Percentiles rank a stretch among this genome's conserved stretches.
These are phyloP conservation scores for Tremellales sp. DNA, from an alignment of 1,284 basidiomycete species.

Conservation along the genomic window DNA sequence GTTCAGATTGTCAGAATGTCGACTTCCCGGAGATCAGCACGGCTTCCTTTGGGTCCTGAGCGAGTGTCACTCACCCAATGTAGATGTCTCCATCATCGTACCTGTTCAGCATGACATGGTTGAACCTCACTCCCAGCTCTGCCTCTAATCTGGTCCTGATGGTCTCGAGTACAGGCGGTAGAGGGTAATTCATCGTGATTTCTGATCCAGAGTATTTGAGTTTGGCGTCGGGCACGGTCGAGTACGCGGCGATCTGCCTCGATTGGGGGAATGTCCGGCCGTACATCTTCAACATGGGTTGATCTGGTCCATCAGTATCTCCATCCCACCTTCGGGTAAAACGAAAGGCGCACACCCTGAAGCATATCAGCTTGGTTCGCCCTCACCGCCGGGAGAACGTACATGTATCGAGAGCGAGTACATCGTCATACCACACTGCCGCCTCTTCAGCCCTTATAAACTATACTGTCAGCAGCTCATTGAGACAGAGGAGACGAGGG, in stretches of 20 bases:
- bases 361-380: constrained; percentile 6
- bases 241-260: constrained; percentile 53
- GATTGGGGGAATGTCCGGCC: constrained; percentile 53
- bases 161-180: constrained; percentile 48
- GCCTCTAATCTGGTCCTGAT: constrained; percentile 48
- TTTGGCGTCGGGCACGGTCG: constrained; percentile 44
- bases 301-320: constrained; percentile 38
- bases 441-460: constrained; percentile 45
- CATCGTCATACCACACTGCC: constrained; percentile 47
- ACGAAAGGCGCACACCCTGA: constrained; percentile 28
- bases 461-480: constrained; percentile 28
- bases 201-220: constrained; percentile 52
- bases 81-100: constrained; percentile 54
- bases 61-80: constrained; percentile 48
- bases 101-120: constrained; percentile 55
- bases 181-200: constrained; percentile 49
- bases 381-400: no score
- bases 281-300: constrained; percentile 55
- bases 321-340: no score
- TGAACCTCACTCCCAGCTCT: constrained; percentile 51
- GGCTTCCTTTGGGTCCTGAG: no score
- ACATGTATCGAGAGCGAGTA: constrained; percentile 49
- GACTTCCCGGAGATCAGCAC: no score
- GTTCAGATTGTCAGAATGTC: constrained; percentile 35
- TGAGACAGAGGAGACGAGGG: neutral